Evolutionary conservation across 2,329 filamentous ascomycete genomes (phyloP).

Genomic region (Fusarium guadeloupense): DNA sequence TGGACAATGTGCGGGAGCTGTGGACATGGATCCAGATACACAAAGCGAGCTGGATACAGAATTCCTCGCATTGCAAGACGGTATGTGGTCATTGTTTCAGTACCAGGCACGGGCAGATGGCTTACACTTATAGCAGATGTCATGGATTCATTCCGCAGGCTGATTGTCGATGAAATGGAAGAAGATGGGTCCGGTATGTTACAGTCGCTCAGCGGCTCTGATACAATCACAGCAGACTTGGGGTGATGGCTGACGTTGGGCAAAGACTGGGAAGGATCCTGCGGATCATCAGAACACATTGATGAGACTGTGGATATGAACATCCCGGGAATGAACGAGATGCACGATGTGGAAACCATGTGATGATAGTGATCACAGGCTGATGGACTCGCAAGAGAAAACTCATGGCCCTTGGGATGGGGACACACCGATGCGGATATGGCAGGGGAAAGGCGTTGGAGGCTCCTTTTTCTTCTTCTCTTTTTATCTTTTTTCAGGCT

Average conservation of each 20-base stretch:
- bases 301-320: constrained; percentile 60
- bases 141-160: constrained; percentile 58
- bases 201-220: constrained; percentile 41
- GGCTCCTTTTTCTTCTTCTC: constrained; percentile 10
- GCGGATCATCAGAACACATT: constrained; percentile 63
- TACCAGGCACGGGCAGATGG: constrained; percentile 4
- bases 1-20: constrained; percentile 54
- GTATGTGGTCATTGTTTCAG: constrained; percentile 36
- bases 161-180: constrained; percentile 67
- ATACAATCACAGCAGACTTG: constrained; percentile 41
- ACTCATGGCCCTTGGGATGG: neutral
- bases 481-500: neutral
- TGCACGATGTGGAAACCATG: constrained; percentile 49
- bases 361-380: constrained; percentile 11
- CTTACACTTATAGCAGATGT: constrained; percentile 47
- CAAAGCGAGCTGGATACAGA: constrained; percentile 45
- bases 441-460: constrained; percentile 8
- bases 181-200: constrained; percentile 69
- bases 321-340: constrained; percentile 54
- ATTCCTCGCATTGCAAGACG: constrained; percentile 41
- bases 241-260: constrained; percentile 38
- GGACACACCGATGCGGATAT: constrained; percentile 2
- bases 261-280: constrained; percentile 65
- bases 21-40: constrained; percentile 46
- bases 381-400: neutral